These are phyloP conservation scores for Aphanomyces invadans DNA, from an alignment of 352 stramenopile genomes.

Conservation along the genomic window DNA sequence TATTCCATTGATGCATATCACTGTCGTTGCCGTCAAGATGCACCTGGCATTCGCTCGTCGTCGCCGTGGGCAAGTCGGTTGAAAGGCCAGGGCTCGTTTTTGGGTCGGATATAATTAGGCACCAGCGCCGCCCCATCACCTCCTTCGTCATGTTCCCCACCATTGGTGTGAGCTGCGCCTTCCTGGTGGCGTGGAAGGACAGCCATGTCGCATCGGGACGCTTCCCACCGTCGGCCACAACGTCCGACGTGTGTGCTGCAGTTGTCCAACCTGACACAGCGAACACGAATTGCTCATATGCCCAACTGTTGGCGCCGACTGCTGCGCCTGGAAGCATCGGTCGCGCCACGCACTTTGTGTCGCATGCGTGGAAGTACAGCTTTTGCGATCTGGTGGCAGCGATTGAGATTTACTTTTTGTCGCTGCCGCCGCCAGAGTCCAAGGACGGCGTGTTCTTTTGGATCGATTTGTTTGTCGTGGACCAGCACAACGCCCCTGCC, in stretches of 20 bases:
- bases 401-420: slow-evolving; percentile 12
- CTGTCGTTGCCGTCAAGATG: no score
- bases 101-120: no score
- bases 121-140: no score
- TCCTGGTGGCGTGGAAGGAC: slow-evolving; percentile 22
- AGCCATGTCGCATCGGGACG: background rate
- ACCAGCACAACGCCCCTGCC: slow-evolving; percentile 20
- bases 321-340: background rate
- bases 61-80: no score
- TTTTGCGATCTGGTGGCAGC: slow-evolving; percentile 19
- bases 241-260: slow-evolving; percentile 9
- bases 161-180: background rate
- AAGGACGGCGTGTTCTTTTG: slow-evolving; percentile 17
- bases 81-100: no score
- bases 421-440: background rate
- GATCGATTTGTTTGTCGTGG: slow-evolving; percentile 23
- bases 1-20: no score
- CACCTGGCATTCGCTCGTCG: no score
- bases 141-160: slow-evolving; percentile 13
- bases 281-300: background rate
- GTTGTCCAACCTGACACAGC: slow-evolving; percentile 17
- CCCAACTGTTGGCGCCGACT: background rate
- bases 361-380: slow-evolving; percentile 24
- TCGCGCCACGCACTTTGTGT: slow-evolving; percentile 22
- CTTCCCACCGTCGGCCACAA: background rate